Evolutionary conservation across 2,329 filamentous ascomycete species (phyloP), one percentile per base, ranked within the genome.

Genomic region (Botrytis sinoallii): DNA sequence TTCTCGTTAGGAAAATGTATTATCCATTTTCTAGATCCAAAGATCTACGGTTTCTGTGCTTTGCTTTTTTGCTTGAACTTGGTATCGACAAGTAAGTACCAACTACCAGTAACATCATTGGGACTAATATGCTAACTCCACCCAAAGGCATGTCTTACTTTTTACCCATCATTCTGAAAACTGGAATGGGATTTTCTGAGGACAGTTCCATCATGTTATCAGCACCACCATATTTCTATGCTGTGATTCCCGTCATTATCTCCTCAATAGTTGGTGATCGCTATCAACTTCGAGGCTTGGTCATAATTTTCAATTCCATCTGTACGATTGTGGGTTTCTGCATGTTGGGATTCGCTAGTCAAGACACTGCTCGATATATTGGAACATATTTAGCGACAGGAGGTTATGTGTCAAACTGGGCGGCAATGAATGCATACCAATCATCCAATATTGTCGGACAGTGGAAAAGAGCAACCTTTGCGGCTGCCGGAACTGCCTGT

Each of bases 391-490:
- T 81, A 10, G 77, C 78, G n/a, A 91, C 92, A 0, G 91, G 92
- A 0, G 93, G 92, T 12, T 90, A 91, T 75, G 94, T 94, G 81
- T 88, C 89, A 76, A 96, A 96, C 80, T 87, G 95, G n/a, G 93
- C 94, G 0, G 87, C 89, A 1, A 86, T 89, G 73, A 90, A 96
- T 85, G 88, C 93, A 0, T 96, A 93, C 84, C 93, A 95, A 84
- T 92, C 93, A 61, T 96, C 95, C 83, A 97, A 97, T 82, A 91
- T 97, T 79, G 90, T 92, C 71, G 93, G 93, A 0, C 93, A 97
- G 83, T 97, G 93, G 92, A 97, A 95, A 84, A 89, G 94, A 71
- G 93, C 93, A 1, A 92, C 96, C 76, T 92, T 90, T 81, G 92
- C 90, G 74, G 92, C 93, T 4, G 91, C 90, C 0, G 87, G 95